Conservation (phyloP, 2,329 filamentous ascomycete genomes). For the Tolypocladium pustulatum region DNA sequence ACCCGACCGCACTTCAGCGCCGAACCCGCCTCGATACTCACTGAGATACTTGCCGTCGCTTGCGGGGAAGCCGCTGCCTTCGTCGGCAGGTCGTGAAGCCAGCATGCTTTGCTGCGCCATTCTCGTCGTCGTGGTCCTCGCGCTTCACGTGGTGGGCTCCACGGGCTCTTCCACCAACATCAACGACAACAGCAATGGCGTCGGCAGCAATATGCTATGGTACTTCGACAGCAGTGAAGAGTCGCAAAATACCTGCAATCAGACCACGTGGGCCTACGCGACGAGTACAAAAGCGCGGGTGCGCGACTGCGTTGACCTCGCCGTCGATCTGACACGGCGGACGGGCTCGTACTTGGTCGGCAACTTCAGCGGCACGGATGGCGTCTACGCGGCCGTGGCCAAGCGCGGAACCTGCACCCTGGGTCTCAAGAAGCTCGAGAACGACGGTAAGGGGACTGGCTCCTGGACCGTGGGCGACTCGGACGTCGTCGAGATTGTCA, state of each 20-base stretch:
- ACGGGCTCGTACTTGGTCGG: neutral
- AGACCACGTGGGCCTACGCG: neutral
- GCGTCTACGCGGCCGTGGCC: neutral
- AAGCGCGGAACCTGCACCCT: neutral
- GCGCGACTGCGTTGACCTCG: neutral
- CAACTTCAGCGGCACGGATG: neutral
- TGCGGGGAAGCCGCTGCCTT: neutral
- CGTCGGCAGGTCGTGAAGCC: neutral
- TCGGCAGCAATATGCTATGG: neutral
- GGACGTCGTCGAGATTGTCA: neutral
- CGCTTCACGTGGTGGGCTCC: neutral
- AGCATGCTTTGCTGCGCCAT: neutral
- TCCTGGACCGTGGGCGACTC: neutral
- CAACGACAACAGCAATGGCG: neutral
- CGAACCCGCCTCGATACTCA: neutral
- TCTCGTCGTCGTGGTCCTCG: neutral
- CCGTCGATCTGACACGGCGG: neutral
- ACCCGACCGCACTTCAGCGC: neutral
- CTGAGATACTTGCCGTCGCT: neutral
- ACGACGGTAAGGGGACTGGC: neutral
- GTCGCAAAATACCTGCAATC: neutral
- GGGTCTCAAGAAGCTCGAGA: neutral
- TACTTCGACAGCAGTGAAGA: neutral
- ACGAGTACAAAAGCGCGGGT: neutral
- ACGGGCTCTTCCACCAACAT: neutral